A percentile compares a stretch with the other conserved stretches of the same genome.
These are phyloP conservation scores for Russula virescens DNA, from an alignment of 768 basidiomycete species.

Conservation along the genomic window DNA sequence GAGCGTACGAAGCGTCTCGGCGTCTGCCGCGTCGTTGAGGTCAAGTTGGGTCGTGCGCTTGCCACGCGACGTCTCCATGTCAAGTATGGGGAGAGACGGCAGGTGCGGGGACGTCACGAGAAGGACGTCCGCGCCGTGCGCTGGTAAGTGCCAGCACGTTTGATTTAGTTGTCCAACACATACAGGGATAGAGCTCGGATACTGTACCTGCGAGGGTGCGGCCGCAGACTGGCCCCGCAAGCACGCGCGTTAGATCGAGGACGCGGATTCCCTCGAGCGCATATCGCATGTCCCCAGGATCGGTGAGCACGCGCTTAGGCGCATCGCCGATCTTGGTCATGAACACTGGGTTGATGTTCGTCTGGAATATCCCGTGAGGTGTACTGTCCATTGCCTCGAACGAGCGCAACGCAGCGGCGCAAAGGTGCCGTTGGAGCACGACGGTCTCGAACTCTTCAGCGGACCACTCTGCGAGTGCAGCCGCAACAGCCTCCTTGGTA, in stretches of 20 bases:
- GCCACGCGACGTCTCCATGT: conserved; percentile 55
- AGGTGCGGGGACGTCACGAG: conserved; percentile 50
- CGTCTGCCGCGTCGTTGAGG: conserved; percentile 34
- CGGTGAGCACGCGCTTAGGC: conserved; percentile 30
- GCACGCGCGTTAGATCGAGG: conserved; percentile 53
- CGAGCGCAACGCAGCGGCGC: conserved; percentile 33
- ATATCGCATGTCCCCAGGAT: conserved; percentile 14
- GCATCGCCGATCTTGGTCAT: conserved; percentile 46
- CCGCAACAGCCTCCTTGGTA: conserved; percentile 12
- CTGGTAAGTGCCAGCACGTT: conserved; percentile 27
- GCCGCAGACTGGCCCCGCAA: conserved; percentile 54
- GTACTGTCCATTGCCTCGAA: conserved; percentile 47
- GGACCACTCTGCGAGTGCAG: conserved; percentile 16
- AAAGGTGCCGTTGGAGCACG: conserved; percentile 15
- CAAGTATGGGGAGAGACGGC: conserved; percentile 45
- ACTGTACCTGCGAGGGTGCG: conserved; percentile 48
- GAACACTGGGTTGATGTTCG: conserved; percentile 38
- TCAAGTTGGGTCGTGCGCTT: conserved; percentile 61
- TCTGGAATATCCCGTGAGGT: conserved; percentile 41
- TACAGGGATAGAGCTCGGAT: not conserved
- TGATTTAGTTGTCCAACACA: no score
- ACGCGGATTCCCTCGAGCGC: conserved; percentile 49
- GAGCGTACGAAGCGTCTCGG: conserved; percentile 34
- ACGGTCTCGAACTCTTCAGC: conserved; percentile 21
- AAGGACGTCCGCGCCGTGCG: conserved; percentile 54